Evolutionary conservation across 2,329 filamentous ascomycete species (phyloP), one percentile per base, ranked within the genome.

Genomic region (Aspergillus spinulosporus): DNA sequence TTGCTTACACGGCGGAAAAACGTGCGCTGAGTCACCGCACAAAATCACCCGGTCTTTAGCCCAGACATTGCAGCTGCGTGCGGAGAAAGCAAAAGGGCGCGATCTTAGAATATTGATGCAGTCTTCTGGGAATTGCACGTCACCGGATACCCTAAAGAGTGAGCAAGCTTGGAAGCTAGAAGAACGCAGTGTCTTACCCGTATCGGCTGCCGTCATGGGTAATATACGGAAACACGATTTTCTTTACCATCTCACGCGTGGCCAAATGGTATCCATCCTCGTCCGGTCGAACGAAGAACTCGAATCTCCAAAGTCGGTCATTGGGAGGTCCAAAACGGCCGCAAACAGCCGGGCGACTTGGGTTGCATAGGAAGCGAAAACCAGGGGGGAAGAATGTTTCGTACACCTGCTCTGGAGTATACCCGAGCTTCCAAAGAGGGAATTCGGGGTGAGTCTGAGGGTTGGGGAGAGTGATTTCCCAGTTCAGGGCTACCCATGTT

Each of bases 11-110:
- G 80, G 79, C 4, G 79, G 80, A 56, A 82, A 81, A 3, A 82
- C 80, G 62, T 82, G 80, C 2, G 80, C 79, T 4, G 80, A 72
- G 59, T 82, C 80, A 12, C 80, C 79, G 42, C 74, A 76, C 0
- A 82, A 66, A 28, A 80, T 69, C 0, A 74, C 74, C 4, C 74
- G 67, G 6, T 68, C 69, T 9, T 71, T 60, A 15, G 72, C 71
- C 80, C 80, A 82, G 36, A 67, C 71, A 56, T 82, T 80, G 56
- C 77, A 78, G 42, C 75, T 75, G 52, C 76, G 72, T 15, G 76
- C 74, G 0, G 55, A 71, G 59, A 81, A 82, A 0, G 61, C 65
- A 59, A 79, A 80, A 0, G 78, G 78, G 9, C 77, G 63, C 12
- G 74, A 81, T 3, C 80, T 73, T 3, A 79, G 64, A 1, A 78